A percentile compares a stretch with the other conserved stretches of the same genome.
Conservation (phyloP, 2,329 filamentous ascomycete genomes). For the Aspergillus melleus region DNA sequence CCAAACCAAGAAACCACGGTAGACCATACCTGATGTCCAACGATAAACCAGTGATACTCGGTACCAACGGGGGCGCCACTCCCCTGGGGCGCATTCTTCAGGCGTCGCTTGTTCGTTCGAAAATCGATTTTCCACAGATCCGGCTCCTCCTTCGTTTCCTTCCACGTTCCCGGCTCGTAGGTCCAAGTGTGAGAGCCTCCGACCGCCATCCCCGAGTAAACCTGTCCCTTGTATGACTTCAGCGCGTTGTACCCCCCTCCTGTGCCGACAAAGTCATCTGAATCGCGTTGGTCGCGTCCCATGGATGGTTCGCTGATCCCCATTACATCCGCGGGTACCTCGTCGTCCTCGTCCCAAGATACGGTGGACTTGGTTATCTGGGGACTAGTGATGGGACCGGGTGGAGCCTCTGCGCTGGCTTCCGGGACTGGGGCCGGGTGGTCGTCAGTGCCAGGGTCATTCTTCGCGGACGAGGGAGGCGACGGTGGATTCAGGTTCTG, state of each 20-base stretch:
- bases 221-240: constrained; percentile 34
- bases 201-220: constrained; percentile 39
- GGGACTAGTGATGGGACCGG: background rate
- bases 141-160: constrained; percentile 37
- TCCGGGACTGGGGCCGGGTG: background rate
- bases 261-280: constrained; percentile 5
- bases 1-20: background rate
- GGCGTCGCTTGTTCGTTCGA: constrained; percentile 31
- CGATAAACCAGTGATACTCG: constrained; percentile 37
- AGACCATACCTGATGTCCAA: constrained; percentile 33
- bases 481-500: constrained; percentile 4
- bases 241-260: constrained; percentile 32
- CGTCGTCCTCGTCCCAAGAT: constrained; percentile 23
- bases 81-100: constrained; percentile 31
- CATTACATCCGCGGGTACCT: constrained; percentile 16
- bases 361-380: background rate
- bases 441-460: constrained; percentile 3
- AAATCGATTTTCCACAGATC: constrained; percentile 38
- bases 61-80: constrained; percentile 37
- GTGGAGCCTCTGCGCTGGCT: background rate
- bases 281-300: background rate
- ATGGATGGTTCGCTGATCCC: background rate
- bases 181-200: constrained; percentile 40
- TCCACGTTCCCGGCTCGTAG: constrained; percentile 37
- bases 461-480: constrained; percentile 12